phyloP scores from a whole-genome alignment of 176 grass and related monocot species.

The Carex parvula region DNA sequence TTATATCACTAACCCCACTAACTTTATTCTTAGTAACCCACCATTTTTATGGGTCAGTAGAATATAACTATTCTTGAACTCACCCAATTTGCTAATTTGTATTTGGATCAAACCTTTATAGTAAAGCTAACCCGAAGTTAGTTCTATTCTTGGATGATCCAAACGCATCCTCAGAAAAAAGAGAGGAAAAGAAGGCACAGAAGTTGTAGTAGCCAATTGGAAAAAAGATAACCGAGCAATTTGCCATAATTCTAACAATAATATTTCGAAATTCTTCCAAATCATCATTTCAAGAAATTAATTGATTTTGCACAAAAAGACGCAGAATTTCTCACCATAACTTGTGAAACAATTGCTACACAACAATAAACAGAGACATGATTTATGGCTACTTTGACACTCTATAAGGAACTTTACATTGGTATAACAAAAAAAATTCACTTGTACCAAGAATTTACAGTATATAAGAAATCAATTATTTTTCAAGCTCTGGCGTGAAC shows the following conservation, averaged over 20 bases:
- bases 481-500: slow-evolving; percentile 19
- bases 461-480: background rate
- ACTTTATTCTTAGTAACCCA: too few relatives aligned
- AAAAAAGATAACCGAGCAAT: background rate
- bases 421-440: slow-evolving; percentile 8
- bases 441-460: background rate
- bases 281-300: background rate
- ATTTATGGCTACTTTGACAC: background rate
- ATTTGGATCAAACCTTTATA: too few relatives aligned
- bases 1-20: too few relatives aligned
- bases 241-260: background rate
- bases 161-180: too few relatives aligned
- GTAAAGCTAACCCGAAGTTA: too few relatives aligned
- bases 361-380: background rate
- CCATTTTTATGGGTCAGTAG: too few relatives aligned
- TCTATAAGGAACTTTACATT: slow-evolving; percentile 6
- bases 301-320: background rate
- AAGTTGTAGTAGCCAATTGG: background rate
- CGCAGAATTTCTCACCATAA: background rate
- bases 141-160: too few relatives aligned
- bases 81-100: too few relatives aligned
- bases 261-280: background rate
- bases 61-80: too few relatives aligned
- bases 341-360: background rate
- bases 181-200: background rate